Evolutionary conservation across 495 filamentous ascomycete species (phyloP).

Genomic region (Lindgomyces ingoldianus): DNA sequence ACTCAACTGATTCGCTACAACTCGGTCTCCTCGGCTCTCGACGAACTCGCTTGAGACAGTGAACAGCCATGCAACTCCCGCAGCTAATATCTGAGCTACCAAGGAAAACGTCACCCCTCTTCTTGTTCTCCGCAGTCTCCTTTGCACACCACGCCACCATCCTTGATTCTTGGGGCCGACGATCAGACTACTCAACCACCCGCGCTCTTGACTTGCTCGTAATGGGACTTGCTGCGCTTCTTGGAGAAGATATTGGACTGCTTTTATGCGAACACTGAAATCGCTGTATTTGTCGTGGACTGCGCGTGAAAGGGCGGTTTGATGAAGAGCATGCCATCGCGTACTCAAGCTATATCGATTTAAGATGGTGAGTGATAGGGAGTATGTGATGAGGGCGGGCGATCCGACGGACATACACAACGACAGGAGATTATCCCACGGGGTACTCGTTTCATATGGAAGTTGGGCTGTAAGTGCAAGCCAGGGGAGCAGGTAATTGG

Average conservation of each 20-base stretch:
- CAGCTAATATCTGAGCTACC: slow-evolving; percentile 30
- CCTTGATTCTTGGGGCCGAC: slow-evolving; percentile 29
- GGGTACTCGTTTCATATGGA: slow-evolving; percentile 25
- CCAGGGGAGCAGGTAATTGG: slow-evolving; percentile 37
- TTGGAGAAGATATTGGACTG: slow-evolving; percentile 30
- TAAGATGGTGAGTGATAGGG: slow-evolving; percentile 33
- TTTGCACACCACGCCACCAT: slow-evolving; percentile 29
- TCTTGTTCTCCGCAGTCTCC: slow-evolving; percentile 17
- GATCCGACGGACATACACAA: slow-evolving; percentile 32
- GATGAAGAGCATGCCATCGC: slow-evolving; percentile 17
- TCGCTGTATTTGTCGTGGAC: slow-evolving; percentile 20
- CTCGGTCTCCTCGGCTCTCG: slow-evolving; percentile 21
- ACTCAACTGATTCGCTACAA: slow-evolving; percentile 25
- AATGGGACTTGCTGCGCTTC: slow-evolving; percentile 37
- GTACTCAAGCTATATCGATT: slow-evolving; percentile 32
- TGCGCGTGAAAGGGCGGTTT: slow-evolving; percentile 4
- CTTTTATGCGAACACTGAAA: slow-evolving; percentile 20
- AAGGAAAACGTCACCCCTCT: slow-evolving; percentile 32
- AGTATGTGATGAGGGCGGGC: slow-evolving; percentile 35
- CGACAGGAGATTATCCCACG: slow-evolving; percentile 27
- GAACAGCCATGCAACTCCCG: slow-evolving; percentile 31
- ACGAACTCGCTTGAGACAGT: slow-evolving; percentile 23
- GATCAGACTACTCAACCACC: slow-evolving; percentile 36
- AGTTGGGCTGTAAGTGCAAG: slow-evolving; percentile 35
- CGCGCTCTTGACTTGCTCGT: slow-evolving; percentile 22